phyloP scores from a whole-genome alignment of 139 green algal genomes.

The Monoraphidium neglectum region DNA sequence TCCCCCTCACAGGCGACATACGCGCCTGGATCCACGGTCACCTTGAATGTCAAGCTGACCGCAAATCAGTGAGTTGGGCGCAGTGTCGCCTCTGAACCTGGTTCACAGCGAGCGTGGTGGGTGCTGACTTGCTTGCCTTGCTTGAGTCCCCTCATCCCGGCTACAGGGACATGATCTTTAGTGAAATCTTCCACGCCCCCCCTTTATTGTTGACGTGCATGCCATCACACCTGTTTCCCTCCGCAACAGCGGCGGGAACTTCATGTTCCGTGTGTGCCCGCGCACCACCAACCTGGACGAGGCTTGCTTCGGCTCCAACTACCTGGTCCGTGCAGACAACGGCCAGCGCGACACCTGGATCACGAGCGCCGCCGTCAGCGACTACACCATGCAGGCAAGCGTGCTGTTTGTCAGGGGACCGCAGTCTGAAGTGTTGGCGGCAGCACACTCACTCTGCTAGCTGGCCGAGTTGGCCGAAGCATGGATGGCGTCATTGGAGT shows the following conservation, averaged over 20 bases:
- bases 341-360: constrained; percentile 26
- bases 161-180: background rate
- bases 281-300: constrained; percentile 10
- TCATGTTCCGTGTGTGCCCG: constrained; percentile 18
- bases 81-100: no score
- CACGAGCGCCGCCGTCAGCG: background rate
- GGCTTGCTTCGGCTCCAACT: constrained; percentile 26
- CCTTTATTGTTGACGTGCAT: background rate
- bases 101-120: background rate
- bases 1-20: no score
- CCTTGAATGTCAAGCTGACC: background rate
- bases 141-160: background rate
- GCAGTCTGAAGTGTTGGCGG: no score
- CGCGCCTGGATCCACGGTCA: constrained; percentile 25
- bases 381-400: no score
- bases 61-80: constrained; percentile 9
- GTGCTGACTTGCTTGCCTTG: background rate
- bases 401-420: no score
- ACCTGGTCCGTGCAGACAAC: constrained; percentile 23
- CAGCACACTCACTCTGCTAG: no score
- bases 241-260: constrained; percentile 27
- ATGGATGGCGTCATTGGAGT: no score
- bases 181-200: background rate
- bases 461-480: no score
- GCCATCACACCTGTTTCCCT: no score